Evolutionary conservation across 1,284 basidiomycete species (phyloP).

Genomic region (Ceratobasidium sp.): DNA sequence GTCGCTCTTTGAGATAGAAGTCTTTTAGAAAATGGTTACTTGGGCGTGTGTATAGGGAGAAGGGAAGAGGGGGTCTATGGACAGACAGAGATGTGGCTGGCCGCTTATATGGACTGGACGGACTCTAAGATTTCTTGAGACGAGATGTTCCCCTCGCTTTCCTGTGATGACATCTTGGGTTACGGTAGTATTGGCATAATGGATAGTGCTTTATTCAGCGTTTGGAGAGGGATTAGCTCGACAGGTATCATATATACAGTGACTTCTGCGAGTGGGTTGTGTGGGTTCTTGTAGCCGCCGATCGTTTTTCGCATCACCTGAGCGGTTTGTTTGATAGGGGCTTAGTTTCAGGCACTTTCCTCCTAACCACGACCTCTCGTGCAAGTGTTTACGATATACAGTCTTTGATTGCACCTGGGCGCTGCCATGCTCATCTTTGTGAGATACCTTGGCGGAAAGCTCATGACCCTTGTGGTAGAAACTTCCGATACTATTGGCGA

Average conservation of each 20-base stretch:
- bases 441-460: too few relatives aligned
- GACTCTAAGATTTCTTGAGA: conserved; percentile 28
- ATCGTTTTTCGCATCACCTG: too few relatives aligned
- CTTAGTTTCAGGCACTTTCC: too few relatives aligned
- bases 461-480: too few relatives aligned
- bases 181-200: conserved; percentile 17
- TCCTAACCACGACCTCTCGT: too few relatives aligned
- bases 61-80: not conserved
- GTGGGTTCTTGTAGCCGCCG: too few relatives aligned
- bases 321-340: too few relatives aligned
- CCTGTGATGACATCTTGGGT: not conserved
- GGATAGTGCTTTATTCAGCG: not conserved
- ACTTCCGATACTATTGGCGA: too few relatives aligned
- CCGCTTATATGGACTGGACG: conserved; percentile 28
- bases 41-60: too few relatives aligned
- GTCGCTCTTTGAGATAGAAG: conserved; percentile 6
- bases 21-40: not conserved
- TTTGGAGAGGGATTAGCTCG: not conserved
- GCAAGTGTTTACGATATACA: too few relatives aligned
- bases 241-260: not conserved
- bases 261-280: not conserved
- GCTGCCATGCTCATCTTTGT: too few relatives aligned
- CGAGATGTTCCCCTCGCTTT: conserved; percentile 3
- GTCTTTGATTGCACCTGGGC: too few relatives aligned
- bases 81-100: conserved; percentile 28